phyloP scores from a whole-genome alignment of 2,329 filamentous ascomycete genomes.

The Dothiorella sarmentorum region DNA sequence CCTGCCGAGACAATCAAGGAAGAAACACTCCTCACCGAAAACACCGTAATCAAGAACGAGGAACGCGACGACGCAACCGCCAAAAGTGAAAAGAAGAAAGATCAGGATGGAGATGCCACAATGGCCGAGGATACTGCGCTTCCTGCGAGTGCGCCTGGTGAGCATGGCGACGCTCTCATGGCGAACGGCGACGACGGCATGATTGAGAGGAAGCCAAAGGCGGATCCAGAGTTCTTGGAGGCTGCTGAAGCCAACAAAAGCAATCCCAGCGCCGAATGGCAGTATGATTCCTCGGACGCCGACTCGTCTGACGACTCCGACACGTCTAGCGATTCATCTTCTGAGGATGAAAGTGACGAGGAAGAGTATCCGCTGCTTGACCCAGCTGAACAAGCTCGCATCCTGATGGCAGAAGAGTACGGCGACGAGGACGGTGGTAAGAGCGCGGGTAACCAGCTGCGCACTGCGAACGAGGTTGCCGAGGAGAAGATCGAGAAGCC shows the following conservation, averaged over 20 bases:
- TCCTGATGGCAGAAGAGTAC: slow-evolving; percentile 79
- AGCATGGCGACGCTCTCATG: not conserved
- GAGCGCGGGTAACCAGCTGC: slow-evolving; percentile 57
- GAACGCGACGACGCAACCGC: not conserved
- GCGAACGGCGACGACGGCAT: not conserved
- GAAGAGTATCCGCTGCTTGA: slow-evolving; percentile 65
- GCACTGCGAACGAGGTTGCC: slow-evolving; percentile 77
- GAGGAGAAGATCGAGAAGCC: slow-evolving; percentile 58
- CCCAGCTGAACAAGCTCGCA: slow-evolving; percentile 76
- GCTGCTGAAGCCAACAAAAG: slow-evolving; percentile 45
- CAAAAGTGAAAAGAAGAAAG: not conserved
- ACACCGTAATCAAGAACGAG: not conserved
- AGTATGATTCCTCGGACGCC: slow-evolving; percentile 60
- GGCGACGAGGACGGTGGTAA: slow-evolving; percentile 72
- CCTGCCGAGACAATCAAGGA: slow-evolving; percentile 31
- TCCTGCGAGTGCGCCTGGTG: not conserved
- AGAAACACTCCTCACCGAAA: slow-evolving; percentile 20
- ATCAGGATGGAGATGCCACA: not conserved
- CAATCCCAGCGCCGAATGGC: slow-evolving; percentile 72
- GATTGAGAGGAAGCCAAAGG: slow-evolving; percentile 19
- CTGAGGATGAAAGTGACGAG: slow-evolving; percentile 53
- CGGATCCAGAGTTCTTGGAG: slow-evolving; percentile 42
- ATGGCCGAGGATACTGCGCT: not conserved
- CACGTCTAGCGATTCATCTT: slow-evolving; percentile 45
- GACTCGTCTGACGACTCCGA: slow-evolving; percentile 56